Base-by-base conservation (phyloP, 495 filamentous ascomycete species). In the Penicillium malachiteum region DNA sequence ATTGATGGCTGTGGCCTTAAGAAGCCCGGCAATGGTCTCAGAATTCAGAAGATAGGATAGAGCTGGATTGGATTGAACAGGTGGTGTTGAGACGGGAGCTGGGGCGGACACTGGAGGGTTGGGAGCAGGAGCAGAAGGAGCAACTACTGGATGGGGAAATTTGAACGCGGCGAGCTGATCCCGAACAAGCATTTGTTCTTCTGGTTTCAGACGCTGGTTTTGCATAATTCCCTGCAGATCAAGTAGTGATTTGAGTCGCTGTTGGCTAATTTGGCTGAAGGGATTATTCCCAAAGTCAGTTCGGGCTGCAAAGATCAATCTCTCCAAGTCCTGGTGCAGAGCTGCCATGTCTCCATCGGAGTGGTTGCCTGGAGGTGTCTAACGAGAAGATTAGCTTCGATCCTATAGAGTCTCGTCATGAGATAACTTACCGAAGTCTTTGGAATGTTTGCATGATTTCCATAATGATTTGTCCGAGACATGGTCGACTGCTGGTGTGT, bases 181-280 rank as follows among this genome's bases (percentile, higher is more conserved):
- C 68, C 86, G 85, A 62, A 96, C 85, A 65, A 86, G 78, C 69
- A 84, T 84, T 60, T 96, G 78, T 74, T 95, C 86, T 60, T 91
- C 84, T 65, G 84, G 86, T 44, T 88, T 84, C 63, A 96, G 81
- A 62, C 90, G 82, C 65, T 90, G 89, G 58, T 78, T 85, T 64
- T 88, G 81, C 71, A 97, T 74, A 64, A 96, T 85, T 44, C 70
- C 81, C 73, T 96, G 87, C 57, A 97, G 81, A 70, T 93, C 90
- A 70, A 95, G 73, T 60, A 97, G 80, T 16, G 92, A 91, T 70
- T 92, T 88, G 64, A 97, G 72, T 63, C 86, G 87, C 55, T 83
- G 84, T 72, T 91, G 86, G 59, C 87, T 79, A 65, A 82, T 81
- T 69, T 78, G 73, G 76, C 96, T 88, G 73, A 82, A 81, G 38